Evolutionary conservation across 352 stramenopile genomes (phyloP).

Genomic region (Phytophthora nicotianae): DNA sequence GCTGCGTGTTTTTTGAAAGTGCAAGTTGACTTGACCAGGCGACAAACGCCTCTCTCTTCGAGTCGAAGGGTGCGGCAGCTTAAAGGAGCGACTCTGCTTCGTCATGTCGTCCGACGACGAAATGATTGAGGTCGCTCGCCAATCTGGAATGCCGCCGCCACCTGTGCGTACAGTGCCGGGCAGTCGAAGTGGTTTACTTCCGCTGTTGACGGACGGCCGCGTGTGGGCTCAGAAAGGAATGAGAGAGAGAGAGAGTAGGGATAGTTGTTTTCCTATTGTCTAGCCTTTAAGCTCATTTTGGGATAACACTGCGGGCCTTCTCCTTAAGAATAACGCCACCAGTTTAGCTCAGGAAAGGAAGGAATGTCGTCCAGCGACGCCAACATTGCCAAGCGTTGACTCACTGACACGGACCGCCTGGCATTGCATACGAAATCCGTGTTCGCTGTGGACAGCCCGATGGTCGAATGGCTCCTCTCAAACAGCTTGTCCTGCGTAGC

Average conservation of each 20-base stretch:
- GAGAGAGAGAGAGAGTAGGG: too few relatives aligned
- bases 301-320: too few relatives aligned
- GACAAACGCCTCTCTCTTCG: constrained; percentile 7
- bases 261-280: too few relatives aligned
- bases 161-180: constrained; percentile 23
- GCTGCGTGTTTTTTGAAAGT: constrained; percentile 23
- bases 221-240: too few relatives aligned
- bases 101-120: constrained; percentile 21
- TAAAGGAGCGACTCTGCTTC: constrained; percentile 28
- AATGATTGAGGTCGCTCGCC: constrained; percentile 21
- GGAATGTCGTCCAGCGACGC: not conserved
- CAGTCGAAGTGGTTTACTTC: constrained; percentile 16
- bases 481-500: constrained; percentile 19
- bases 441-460: not conserved
- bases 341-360: constrained; percentile 10
- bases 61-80: constrained; percentile 7
- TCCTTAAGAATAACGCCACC: too few relatives aligned
- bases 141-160: constrained; percentile 5
- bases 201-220: constrained; percentile 5
- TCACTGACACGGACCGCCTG: constrained; percentile 1
- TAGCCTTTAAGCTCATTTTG: too few relatives aligned
- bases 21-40: constrained; percentile 29
- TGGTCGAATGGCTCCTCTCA: constrained; percentile 24
- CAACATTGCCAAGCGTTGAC: constrained; percentile 12
- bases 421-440: constrained; percentile 7